These are phyloP conservation scores for Thinopyrum elongatum DNA, from an alignment of 176 grass and related monocot species.

Conservation along the genomic window DNA sequence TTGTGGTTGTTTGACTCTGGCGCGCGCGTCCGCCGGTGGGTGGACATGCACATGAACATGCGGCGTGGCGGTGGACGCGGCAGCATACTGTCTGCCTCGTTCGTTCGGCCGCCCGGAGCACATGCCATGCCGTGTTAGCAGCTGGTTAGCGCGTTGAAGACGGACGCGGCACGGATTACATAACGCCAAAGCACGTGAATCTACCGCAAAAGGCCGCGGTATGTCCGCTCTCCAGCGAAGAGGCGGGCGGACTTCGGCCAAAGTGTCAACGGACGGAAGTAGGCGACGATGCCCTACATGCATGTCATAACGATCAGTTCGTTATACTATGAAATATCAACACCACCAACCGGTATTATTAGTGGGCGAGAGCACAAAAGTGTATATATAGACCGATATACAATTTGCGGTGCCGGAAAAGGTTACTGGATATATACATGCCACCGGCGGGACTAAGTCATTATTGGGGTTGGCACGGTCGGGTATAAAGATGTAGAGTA, in stretches of 20 bases:
- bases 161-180: no score
- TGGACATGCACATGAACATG: background rate
- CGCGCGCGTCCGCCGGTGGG: background rate
- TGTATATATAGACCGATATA: background rate
- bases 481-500: no score
- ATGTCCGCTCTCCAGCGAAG: background rate
- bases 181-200: no score
- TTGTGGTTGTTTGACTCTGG: background rate
- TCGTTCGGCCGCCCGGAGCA: background rate
- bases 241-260: background rate
- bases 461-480: no score
- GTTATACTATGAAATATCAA: no score
- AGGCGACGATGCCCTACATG: background rate
- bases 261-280: background rate
- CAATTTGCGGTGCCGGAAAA: background rate
- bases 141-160: background rate
- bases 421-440: no score
- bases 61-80: background rate
- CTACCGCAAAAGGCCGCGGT: background rate
- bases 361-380: background rate
- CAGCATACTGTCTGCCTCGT: background rate
- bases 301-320: no score
- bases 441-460: no score
- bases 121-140: background rate
- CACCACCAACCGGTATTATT: background rate